Evolutionary conservation across 805 yeast species (phyloP).

Genomic region (Candida suzukii): DNA sequence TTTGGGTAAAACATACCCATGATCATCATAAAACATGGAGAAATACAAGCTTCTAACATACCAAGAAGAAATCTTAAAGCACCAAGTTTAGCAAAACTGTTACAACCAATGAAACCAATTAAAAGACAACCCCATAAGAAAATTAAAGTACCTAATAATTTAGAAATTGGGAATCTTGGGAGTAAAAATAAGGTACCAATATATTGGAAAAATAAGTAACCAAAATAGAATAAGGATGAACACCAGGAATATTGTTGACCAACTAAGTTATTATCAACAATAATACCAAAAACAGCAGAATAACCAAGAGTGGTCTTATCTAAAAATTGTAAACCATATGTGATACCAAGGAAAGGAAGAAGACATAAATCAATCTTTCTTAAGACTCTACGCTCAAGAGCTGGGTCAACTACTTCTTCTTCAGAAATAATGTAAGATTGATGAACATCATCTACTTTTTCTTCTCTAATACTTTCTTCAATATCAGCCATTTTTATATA

Average conservation of each 20-base stretch:
- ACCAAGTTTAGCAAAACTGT: constrained; percentile 32
- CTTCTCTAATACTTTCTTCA: neutral
- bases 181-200: constrained; percentile 36
- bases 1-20: constrained; percentile 22
- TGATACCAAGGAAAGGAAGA: constrained; percentile 39
- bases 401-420: constrained; percentile 5
- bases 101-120: constrained; percentile 38
- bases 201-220: constrained; percentile 47
- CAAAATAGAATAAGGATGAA: constrained; percentile 34
- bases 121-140: constrained; percentile 55
- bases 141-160: constrained; percentile 37
- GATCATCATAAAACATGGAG: constrained; percentile 24
- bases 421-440: neutral
- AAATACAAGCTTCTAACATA: constrained; percentile 34
- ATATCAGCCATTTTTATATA: neutral
- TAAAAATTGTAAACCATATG: constrained; percentile 47
- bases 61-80: constrained; percentile 38
- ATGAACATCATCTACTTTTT: neutral
- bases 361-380: constrained; percentile 40
- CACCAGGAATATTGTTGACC: constrained; percentile 29
- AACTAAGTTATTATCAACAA: constrained; percentile 37
- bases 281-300: constrained; percentile 50
- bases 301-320: constrained; percentile 47
- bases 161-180: constrained; percentile 51
- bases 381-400: constrained; percentile 5